phyloP scores from a whole-genome alignment of 257 asterid genomes.

The Fraxinus americana region DNA sequence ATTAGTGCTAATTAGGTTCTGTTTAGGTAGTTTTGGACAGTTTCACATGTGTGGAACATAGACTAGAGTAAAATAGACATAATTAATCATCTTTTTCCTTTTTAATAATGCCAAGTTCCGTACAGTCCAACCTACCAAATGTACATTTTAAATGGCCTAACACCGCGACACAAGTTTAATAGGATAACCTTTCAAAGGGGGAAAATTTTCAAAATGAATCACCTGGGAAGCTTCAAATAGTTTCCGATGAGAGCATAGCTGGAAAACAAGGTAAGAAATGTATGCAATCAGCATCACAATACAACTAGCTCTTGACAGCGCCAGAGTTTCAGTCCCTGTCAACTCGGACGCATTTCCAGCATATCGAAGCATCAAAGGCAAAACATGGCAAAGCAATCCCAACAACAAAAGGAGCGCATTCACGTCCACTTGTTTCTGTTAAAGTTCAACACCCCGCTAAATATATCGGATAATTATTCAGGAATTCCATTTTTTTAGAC shows the following conservation, averaged over 20 bases:
- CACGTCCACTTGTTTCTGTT: constrained; percentile 86
- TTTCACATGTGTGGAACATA: too few relatives aligned
- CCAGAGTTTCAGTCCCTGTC: constrained; percentile 38
- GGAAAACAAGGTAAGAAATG: constrained; percentile 71
- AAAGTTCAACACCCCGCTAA: background rate
- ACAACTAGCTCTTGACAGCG: constrained; percentile 70
- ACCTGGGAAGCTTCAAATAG: constrained; percentile 64
- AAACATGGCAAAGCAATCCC: constrained; percentile 71
- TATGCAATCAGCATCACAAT: constrained; percentile 81
- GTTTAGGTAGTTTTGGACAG: too few relatives aligned
- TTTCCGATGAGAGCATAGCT: constrained; percentile 75
- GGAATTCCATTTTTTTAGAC: background rate
- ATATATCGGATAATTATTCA: background rate
- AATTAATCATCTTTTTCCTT: too few relatives aligned
- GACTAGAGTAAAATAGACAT: too few relatives aligned
- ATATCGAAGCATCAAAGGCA: constrained; percentile 62
- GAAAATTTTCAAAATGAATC: background rate
- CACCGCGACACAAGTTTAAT: background rate
- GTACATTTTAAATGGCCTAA: background rate
- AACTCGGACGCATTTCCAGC: constrained; percentile 34
- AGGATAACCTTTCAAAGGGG: too few relatives aligned
- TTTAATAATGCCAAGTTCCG: too few relatives aligned
- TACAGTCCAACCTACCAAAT: background rate
- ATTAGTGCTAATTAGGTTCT: too few relatives aligned
- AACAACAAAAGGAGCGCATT: constrained; percentile 66